Evolutionary conservation across 1,139 yeast genomes (phyloP).

Genomic region (Yarrowia galli): DNA sequence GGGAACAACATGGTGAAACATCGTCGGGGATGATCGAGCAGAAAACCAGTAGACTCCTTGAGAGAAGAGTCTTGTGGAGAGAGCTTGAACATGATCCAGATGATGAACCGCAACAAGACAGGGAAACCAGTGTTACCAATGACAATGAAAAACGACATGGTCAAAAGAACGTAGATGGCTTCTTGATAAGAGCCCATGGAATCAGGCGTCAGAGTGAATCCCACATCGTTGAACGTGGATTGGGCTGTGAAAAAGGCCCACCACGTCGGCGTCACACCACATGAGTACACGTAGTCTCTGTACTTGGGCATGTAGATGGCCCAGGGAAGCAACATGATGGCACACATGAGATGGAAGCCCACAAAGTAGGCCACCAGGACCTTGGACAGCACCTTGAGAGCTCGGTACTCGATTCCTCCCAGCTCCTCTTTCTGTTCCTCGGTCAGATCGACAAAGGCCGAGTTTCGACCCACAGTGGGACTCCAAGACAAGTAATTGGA

Average conservation of each 20-base stretch:
- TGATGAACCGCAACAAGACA: conserved; percentile 72
- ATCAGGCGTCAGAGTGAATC: conserved; percentile 77
- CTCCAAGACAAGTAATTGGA: conserved; percentile 79
- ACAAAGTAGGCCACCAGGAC: conserved; percentile 72
- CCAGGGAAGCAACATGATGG: conserved; percentile 72
- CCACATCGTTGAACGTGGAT: conserved; percentile 84
- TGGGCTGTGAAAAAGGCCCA: conserved; percentile 88
- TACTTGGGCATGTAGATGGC: conserved; percentile 58
- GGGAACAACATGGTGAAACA: conserved; percentile 94
- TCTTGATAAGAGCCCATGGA: conserved; percentile 73
- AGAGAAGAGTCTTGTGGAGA: conserved; percentile 62
- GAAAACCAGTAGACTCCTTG: conserved; percentile 79
- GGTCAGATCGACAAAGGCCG: conserved; percentile 82
- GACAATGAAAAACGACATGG: conserved; percentile 72
- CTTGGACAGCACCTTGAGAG: conserved; percentile 75
- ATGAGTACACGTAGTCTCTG: conserved; percentile 54
- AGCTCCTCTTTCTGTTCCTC: conserved; percentile 86
- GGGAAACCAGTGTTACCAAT: conserved; percentile 97
- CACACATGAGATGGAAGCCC: conserved; percentile 73
- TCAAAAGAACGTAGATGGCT: conserved; percentile 69
- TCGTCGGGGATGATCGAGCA: conserved; percentile 95
- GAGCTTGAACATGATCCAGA: conserved; percentile 77
- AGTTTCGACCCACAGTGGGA: conserved; percentile 95
- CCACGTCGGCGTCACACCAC: conserved; percentile 80
- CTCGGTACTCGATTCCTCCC: conserved; percentile 96